These are phyloP conservation scores for Cercospora sp. DNA, from an alignment of 2,329 filamentous ascomycete species.

Conservation along the genomic window DNA sequence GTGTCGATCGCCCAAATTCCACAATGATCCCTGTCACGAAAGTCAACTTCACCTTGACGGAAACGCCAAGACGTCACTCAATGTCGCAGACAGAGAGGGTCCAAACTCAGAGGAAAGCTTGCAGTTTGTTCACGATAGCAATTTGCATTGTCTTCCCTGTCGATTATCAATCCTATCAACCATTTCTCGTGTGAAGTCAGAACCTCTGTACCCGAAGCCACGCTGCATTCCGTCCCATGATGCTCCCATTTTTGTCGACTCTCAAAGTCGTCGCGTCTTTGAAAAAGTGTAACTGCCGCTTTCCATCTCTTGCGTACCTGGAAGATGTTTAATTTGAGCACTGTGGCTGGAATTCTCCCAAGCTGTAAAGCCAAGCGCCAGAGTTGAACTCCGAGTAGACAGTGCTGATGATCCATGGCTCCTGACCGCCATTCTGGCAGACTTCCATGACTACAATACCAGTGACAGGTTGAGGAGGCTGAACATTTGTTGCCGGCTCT, in stretches of 20 bases:
- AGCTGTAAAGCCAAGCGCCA: constrained; percentile 35
- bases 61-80: neutral
- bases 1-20: neutral
- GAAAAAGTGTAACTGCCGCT: neutral
- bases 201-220: neutral
- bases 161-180: neutral
- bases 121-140: neutral
- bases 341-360: constrained; percentile 29
- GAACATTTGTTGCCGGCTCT: constrained; percentile 20
- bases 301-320: neutral
- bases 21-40: neutral
- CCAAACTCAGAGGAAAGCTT: neutral
- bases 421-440: constrained; percentile 15
- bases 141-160: neutral
- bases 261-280: neutral
- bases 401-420: constrained; percentile 35
- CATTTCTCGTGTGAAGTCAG: neutral
- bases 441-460: constrained; percentile 36
- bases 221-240: neutral
- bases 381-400: constrained; percentile 38
- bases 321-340: neutral
- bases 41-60: neutral
- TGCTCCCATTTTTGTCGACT: neutral
- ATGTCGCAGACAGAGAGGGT: neutral
- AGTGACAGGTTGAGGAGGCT: constrained; percentile 29